These are phyloP conservation scores for Ustilago crameri DNA, from an alignment of 1,284 basidiomycete genomes.

Conservation along the genomic window DNA sequence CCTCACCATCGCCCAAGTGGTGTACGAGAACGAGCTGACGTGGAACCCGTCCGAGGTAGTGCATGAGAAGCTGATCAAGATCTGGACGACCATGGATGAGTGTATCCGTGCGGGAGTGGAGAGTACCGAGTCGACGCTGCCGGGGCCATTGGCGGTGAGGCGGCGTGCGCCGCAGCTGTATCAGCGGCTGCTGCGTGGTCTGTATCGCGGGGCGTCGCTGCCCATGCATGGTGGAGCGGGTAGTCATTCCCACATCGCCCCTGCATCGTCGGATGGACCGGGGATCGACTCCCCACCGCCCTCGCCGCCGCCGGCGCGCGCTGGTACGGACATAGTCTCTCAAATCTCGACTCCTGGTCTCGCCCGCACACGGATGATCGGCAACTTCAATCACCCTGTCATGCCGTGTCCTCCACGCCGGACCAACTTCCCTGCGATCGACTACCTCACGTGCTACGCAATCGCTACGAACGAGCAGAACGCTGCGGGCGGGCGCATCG, in stretches of 20 bases:
- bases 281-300: conserved; percentile 19
- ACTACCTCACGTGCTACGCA: conserved; percentile 77
- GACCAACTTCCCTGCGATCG: conserved; percentile 89
- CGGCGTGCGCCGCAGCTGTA: conserved; percentile 69
- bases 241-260: neutral
- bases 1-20: conserved; percentile 75
- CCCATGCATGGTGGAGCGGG: conserved; percentile 8
- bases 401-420: conserved; percentile 73
- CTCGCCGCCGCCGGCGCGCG: neutral
- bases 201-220: conserved; percentile 55
- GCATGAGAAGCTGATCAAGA: conserved; percentile 68
- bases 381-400: conserved; percentile 83
- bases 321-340: neutral
- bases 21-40: conserved; percentile 88
- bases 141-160: conserved; percentile 76
- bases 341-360: conserved; percentile 10
- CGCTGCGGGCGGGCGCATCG: conserved; percentile 89
- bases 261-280: conserved; percentile 7
- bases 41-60: conserved; percentile 61
- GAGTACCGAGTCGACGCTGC: conserved; percentile 79
- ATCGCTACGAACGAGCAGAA: conserved; percentile 76
- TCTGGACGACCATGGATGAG: conserved; percentile 93
- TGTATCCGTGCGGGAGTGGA: conserved; percentile 90
- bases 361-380: conserved; percentile 72
- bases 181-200: conserved; percentile 86